Evolutionary conservation across 495 filamentous ascomycete genomes (phyloP), one percentile per base, ranked within the genome.

Genomic region (Hyaloscypha hepaticicola): DNA sequence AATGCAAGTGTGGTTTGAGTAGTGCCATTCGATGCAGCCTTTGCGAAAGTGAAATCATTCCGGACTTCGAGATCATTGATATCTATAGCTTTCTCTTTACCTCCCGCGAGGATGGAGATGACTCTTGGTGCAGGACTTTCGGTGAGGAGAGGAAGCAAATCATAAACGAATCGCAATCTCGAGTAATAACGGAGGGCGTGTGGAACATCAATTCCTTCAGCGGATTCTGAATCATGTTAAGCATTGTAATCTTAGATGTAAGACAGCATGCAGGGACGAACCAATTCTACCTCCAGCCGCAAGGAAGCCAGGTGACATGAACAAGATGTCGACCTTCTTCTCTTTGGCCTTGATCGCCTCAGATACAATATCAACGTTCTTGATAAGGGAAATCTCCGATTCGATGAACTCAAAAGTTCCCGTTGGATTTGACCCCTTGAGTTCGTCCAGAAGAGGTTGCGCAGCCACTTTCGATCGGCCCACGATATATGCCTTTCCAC

Each of bases 401-500:
- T 76, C 63, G 7, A 73, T 41, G 48, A 73, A 76, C 0, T 51
- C 50, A 16, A 70, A 63, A 3, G 60, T 65, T 21, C 55, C 74
- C 31, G 65, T 12, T 49, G 64, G 64, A 55, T 71, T 73, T n/a
- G 52, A 60, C 5, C 31, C 26, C 14, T 62, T 26, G 21, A 59
- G 64, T 9, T 77, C 72, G 55, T 76, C 70, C 26, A 80, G 73
- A 38, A 73, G 67, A 28, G 74, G 65, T n/a, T 66, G 72, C 53
- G 74, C 72, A 52, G 68, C 64, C 4, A 48, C 62, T 62, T 78
- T 69, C 60, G 74, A 81, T 26, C 81, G 74, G 14, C 78, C 78
- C n/a, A 80, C 51, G 59, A 81, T 74, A 61, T 80, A 81, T 11
- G 76, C 64, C 26, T 66, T 72, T 5, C 65, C 62, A n/a, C 29